Conservation (phyloP, 169 alveolate species). For the Eimeria praecox region DNA sequence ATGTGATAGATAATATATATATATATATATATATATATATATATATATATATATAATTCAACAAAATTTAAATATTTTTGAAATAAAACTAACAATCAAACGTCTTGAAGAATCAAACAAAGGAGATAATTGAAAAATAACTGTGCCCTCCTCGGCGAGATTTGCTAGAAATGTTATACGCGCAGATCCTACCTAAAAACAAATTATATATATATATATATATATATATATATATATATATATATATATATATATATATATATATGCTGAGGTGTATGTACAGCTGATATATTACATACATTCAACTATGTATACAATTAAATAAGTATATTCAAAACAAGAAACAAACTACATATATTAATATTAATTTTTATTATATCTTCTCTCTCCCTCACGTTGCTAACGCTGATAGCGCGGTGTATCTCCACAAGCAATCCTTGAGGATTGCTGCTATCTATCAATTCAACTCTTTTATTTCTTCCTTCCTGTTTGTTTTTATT, state of each 20-base stretch:
- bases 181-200: constrained; percentile 3
- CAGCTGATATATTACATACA: neutral
- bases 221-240: neutral
- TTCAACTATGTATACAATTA: too few relatives aligned
- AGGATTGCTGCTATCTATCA: constrained; percentile 1
- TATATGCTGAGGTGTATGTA: neutral
- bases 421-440: constrained; percentile 33
- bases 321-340: too few relatives aligned
- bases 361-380: too few relatives aligned
- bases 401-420: constrained; percentile 5
- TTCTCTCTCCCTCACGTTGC: constrained; percentile 29
- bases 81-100: neutral
- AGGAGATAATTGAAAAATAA: neutral
- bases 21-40: too few relatives aligned
- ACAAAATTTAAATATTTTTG: too few relatives aligned
- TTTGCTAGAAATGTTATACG: constrained; percentile 11
- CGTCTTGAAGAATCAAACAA: neutral
- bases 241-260: neutral
- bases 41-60: too few relatives aligned
- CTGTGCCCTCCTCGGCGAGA: constrained; percentile 23
- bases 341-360: too few relatives aligned
- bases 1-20: too few relatives aligned
- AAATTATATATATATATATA: neutral
- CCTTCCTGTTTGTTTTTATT: constrained; percentile 13
- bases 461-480: neutral